Percentiles rank a stretch among this genome's conserved stretches.
These are phyloP conservation scores for Xylaria intraflava DNA, from an alignment of 495 filamentous ascomycete genomes.

Conservation along the genomic window DNA sequence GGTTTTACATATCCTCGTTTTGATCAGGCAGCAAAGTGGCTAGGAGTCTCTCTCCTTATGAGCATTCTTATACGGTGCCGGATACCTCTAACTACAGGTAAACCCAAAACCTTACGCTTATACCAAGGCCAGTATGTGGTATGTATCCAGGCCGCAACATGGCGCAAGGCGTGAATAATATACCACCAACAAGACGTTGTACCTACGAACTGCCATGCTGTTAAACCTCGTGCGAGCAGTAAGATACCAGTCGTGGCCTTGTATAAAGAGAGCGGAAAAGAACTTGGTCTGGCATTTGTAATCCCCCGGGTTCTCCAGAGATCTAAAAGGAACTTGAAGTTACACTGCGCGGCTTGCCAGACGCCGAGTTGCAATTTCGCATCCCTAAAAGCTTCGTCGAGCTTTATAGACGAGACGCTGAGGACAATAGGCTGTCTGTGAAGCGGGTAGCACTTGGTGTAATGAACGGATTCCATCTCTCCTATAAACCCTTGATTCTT, in stretches of 20 bases:
- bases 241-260: slow-evolving; percentile 2
- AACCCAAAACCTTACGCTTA: not conserved
- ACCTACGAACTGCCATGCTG: not conserved
- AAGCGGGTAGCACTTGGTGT: not conserved
- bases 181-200: too few species aligned
- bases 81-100: too few species aligned
- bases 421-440: not conserved
- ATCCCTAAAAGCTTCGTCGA: not conserved
- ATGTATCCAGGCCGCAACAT: not conserved
- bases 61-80: too few species aligned
- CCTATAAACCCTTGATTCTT: not conserved
- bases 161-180: not conserved
- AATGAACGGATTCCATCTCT: not conserved
- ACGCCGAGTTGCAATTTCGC: slow-evolving; percentile 1
- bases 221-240: not conserved
- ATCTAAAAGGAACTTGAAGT: not conserved
- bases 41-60: too few species aligned
- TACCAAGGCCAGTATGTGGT: slow-evolving; percentile 1
- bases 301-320: not conserved
- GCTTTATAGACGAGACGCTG: slow-evolving; percentile 1
- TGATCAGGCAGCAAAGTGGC: too few species aligned
- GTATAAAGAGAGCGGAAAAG: not conserved
- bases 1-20: too few species aligned
- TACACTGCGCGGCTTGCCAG: slow-evolving; percentile 2
- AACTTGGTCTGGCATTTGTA: not conserved